These are phyloP conservation scores for Phaeophleospora eucalypticola DNA, from an alignment of 2,329 filamentous ascomycete species.

Conservation along the genomic window DNA sequence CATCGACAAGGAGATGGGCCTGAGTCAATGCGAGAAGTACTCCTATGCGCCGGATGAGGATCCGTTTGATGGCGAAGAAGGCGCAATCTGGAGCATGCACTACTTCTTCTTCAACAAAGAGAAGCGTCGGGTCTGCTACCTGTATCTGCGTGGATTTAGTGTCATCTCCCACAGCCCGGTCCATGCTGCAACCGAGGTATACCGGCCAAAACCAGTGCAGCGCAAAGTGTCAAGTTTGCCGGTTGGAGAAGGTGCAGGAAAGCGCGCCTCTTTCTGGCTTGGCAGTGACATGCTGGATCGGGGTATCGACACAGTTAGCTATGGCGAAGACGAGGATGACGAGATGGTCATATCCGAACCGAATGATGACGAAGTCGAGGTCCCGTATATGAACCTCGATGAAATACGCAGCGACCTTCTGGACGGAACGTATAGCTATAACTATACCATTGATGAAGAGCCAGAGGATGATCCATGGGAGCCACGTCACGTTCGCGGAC, in stretches of 20 bases:
- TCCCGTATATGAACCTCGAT: constrained; percentile 33
- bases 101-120: constrained; percentile 98
- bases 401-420: constrained; percentile 33
- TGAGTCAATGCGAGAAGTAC: constrained; percentile 85
- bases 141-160: constrained; percentile 86
- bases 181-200: constrained; percentile 39
- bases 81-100: constrained; percentile 89
- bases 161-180: constrained; percentile 64
- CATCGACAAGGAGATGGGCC: constrained; percentile 90
- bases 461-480: constrained; percentile 15
- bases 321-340: constrained; percentile 33
- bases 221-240: constrained; percentile 28
- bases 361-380: constrained; percentile 33
- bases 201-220: constrained; percentile 35
- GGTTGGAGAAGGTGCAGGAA: constrained; percentile 60
- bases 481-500: constrained; percentile 22
- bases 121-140: constrained; percentile 86
- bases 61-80: constrained; percentile 86
- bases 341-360: constrained; percentile 22
- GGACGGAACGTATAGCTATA: constrained; percentile 27
- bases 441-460: constrained; percentile 24
- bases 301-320: constrained; percentile 24
- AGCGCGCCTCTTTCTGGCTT: constrained; percentile 85
- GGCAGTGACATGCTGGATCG: constrained; percentile 54
- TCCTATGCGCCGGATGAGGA: constrained; percentile 86